phyloP scores from a whole-genome alignment of 169 alveolate species.

The Cytauxzoon felis region DNA sequence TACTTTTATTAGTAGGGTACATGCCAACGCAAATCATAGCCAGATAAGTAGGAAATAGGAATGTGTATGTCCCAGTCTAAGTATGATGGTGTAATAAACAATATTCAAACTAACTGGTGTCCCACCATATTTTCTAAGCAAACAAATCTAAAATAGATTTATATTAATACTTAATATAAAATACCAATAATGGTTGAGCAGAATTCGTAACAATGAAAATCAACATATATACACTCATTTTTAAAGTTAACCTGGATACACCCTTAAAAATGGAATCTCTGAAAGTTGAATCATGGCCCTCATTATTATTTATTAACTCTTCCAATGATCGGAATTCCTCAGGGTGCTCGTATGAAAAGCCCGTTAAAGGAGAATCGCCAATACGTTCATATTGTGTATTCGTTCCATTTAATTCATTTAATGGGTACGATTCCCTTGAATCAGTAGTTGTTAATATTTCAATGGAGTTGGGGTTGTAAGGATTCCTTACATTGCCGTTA shows the following conservation, averaged over 20 bases:
- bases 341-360: too few relatives aligned
- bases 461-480: too few relatives aligned
- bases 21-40: slow-evolving; percentile 63
- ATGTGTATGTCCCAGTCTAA: slow-evolving; percentile 54
- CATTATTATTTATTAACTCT: too few relatives aligned
- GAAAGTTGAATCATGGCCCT: too few relatives aligned
- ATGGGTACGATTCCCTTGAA: too few relatives aligned
- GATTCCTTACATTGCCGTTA: too few relatives aligned
- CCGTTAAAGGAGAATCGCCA: too few relatives aligned
- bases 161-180: not conserved
- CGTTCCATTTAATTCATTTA: too few relatives aligned
- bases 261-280: too few relatives aligned
- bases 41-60: slow-evolving; percentile 56
- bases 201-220: slow-evolving; percentile 54
- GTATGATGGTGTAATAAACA: not conserved
- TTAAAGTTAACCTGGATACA: not conserved
- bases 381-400: too few relatives aligned
- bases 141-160: slow-evolving; percentile 10
- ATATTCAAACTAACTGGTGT: slow-evolving; percentile 48
- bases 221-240: slow-evolving; percentile 26
- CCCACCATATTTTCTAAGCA: slow-evolving; percentile 53
- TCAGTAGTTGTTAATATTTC: slow-evolving; percentile 28
- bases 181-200: slow-evolving; percentile 59
- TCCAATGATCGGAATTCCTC: too few relatives aligned
- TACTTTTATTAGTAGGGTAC: slow-evolving; percentile 54